A percentile compares a stretch with the other conserved stretches of the same genome.
Evolutionary conservation across 208 protist species (phyloP).

Genomic region (Naegleria gruberi): DNA sequence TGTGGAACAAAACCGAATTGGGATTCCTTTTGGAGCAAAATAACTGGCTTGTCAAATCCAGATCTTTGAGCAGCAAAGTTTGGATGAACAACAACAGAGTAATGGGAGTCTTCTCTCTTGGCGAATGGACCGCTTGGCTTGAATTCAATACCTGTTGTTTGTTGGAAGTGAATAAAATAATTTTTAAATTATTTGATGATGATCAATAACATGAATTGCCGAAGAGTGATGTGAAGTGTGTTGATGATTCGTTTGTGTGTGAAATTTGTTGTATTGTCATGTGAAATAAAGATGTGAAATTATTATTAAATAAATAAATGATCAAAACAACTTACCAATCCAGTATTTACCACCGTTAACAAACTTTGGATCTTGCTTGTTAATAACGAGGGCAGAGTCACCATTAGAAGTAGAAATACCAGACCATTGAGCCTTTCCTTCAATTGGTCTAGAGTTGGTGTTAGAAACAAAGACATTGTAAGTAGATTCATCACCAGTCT

Average conservation of each 20-base stretch:
- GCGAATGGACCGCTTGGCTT: not conserved
- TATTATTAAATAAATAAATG: too few relatives aligned
- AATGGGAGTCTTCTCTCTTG: not conserved
- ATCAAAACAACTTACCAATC: too few relatives aligned
- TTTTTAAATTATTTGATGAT: too few relatives aligned
- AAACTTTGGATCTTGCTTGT: not conserved
- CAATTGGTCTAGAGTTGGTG: slow-evolving; percentile 17
- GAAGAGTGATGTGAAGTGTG: too few relatives aligned
- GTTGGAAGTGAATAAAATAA: too few relatives aligned
- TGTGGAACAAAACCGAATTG: not conserved
- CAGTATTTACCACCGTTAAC: not conserved
- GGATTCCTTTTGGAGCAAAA: not conserved
- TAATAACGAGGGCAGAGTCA: not conserved
- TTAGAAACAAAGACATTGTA: not conserved
- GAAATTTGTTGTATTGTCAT: too few relatives aligned
- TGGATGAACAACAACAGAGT: slow-evolving; percentile 8
- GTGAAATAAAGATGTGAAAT: too few relatives aligned
- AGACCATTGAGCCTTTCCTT: not conserved
- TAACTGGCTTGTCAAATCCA: not conserved
- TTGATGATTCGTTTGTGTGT: too few relatives aligned
- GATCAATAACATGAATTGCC: too few relatives aligned
- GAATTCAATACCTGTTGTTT: too few relatives aligned
- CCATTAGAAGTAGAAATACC: not conserved
- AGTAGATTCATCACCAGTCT: not conserved
- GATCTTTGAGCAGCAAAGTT: not conserved